phyloP scores from a whole-genome alignment of 1,284 basidiomycete species.

The Austroboletus niveus region DNA sequence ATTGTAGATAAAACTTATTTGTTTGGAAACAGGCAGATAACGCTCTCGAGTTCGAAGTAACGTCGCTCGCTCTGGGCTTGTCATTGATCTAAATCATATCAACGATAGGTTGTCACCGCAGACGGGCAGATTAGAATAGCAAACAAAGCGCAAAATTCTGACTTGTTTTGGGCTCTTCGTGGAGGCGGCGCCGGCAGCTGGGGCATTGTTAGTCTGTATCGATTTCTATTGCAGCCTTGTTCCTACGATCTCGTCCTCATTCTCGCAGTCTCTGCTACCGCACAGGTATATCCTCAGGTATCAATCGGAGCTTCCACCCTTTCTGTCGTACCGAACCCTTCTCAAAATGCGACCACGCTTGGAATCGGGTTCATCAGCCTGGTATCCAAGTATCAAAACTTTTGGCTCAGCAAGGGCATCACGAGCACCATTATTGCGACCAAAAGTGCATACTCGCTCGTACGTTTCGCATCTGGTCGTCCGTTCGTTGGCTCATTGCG shows the following conservation, averaged over 20 bases:
- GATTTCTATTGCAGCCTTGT: not conserved
- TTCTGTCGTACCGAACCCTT: slow-evolving; percentile 4
- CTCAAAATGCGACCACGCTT: slow-evolving; percentile 10
- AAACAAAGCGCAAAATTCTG: slow-evolving; percentile 21
- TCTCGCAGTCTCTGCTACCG: slow-evolving; percentile 14
- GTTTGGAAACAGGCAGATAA: slow-evolving; percentile 11
- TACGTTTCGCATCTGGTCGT: slow-evolving; percentile 2
- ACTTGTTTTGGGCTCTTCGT: slow-evolving; percentile 26
- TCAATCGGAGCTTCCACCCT: slow-evolving; percentile 13
- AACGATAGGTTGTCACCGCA: slow-evolving; percentile 19
- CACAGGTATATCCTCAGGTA: slow-evolving; percentile 11
- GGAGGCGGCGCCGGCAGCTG: slow-evolving; percentile 29
- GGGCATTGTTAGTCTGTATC: slow-evolving; percentile 23
- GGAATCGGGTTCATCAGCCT: slow-evolving; percentile 18
- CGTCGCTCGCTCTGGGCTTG: not conserved
- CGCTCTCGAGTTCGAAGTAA: slow-evolving; percentile 20
- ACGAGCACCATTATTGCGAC: not conserved
- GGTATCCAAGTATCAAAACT: slow-evolving; percentile 15
- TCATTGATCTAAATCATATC: not conserved
- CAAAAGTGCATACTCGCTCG: slow-evolving; percentile 7
- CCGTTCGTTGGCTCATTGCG: not conserved
- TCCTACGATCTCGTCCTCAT: not conserved
- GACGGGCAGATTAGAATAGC: slow-evolving; percentile 15
- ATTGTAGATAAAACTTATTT: not conserved
- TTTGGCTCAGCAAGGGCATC: slow-evolving; percentile 7